Evolutionary conservation across 371 early-diverging fungal genomes (phyloP).

Genomic region (Lichtheimia corymbifera): DNA sequence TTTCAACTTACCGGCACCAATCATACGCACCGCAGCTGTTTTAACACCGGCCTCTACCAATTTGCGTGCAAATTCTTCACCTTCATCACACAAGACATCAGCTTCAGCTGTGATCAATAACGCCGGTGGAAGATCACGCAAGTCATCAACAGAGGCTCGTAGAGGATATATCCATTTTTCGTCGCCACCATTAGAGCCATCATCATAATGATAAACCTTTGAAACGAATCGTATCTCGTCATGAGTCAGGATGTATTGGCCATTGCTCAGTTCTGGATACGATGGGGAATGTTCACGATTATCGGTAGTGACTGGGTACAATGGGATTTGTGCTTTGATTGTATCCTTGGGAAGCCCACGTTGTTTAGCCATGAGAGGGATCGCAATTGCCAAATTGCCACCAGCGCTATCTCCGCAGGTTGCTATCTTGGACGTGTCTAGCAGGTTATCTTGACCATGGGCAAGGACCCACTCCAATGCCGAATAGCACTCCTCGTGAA

Average conservation of each 20-base stretch:
- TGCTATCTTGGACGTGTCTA: conserved; percentile 12
- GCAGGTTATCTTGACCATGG: conserved; percentile 9
- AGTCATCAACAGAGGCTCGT: conserved; percentile 22
- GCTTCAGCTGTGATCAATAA: conserved; percentile 35
- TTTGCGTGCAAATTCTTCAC: conserved; percentile 28
- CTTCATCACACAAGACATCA: conserved; percentile 40
- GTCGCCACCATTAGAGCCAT: background rate
- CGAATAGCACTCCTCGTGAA: conserved; percentile 26
- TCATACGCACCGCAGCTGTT: conserved; percentile 15
- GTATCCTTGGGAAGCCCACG: conserved; percentile 9
- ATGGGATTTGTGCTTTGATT: conserved; percentile 16
- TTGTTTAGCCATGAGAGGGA: conserved; percentile 15
- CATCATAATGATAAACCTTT: background rate
- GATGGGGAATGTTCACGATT: conserved; percentile 7
- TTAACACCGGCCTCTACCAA: conserved; percentile 32
- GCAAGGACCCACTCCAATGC: conserved; percentile 21
- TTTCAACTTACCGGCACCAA: conserved; percentile 13
- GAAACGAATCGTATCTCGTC: conserved; percentile 1
- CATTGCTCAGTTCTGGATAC: conserved; percentile 8
- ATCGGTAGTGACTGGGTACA: conserved; percentile 11
- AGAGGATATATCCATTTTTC: background rate
- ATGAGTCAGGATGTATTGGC: conserved; percentile 10
- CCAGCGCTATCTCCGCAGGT: conserved; percentile 25
- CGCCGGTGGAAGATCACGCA: conserved; percentile 35
- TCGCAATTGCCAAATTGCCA: conserved; percentile 17